A percentile compares a stretch with the other conserved stretches of the same genome.
Conservation (phyloP, 1,284 basidiomycete species). For the Cystobasidiaceae sp. region DNA sequence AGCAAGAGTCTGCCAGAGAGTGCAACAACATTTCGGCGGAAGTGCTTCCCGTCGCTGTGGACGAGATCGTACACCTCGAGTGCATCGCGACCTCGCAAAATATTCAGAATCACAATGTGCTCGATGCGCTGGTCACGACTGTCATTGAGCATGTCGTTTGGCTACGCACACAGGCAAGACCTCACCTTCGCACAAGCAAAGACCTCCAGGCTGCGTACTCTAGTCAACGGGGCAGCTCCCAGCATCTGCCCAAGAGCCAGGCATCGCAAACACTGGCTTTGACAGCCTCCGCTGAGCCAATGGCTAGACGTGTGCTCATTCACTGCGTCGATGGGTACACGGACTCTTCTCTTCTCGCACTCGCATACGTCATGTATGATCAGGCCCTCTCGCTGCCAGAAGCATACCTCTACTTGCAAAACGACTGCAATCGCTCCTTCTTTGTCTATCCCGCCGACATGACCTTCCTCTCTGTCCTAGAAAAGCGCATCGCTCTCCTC, state of each 20-base stretch:
- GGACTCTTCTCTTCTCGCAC: constrained; percentile 80
- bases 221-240: not conserved
- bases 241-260: not conserved
- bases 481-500: constrained; percentile 53
- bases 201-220: constrained; percentile 34
- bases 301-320: constrained; percentile 40
- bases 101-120: not conserved
- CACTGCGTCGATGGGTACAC: constrained; percentile 55
- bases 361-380: constrained; percentile 81
- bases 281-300: constrained; percentile 7
- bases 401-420: constrained; percentile 72
- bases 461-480: constrained; percentile 67
- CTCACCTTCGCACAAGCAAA: constrained; percentile 15
- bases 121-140: constrained; percentile 29
- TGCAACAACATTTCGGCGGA: constrained; percentile 19
- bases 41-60: constrained; percentile 34
- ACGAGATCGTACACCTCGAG: constrained; percentile 45
- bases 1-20: constrained; percentile 1
- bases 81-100: constrained; percentile 35
- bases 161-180: constrained; percentile 41
- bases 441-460: constrained; percentile 86
- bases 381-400: constrained; percentile 66
- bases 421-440: constrained; percentile 61
- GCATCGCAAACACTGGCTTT: constrained; percentile 2
- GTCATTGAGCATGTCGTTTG: constrained; percentile 44